Evolutionary conservation across 177 flowering plant species (phyloP), one percentile per base, ranked within the genome.

Genomic region (Vitis hybrid): DNA sequence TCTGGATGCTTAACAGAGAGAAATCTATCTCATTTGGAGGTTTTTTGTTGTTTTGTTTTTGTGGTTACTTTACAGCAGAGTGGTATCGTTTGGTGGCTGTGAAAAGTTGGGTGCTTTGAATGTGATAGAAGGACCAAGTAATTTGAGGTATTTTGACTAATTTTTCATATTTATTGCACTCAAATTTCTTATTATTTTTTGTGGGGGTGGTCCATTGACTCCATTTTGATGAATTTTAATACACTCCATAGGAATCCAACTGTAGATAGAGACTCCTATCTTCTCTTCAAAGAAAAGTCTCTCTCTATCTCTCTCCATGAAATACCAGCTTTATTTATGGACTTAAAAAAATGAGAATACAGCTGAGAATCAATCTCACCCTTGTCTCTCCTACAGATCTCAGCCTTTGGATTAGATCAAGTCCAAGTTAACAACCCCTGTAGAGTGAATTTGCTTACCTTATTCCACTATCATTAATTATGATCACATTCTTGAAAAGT

Each of bases 281-380:
- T 78, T 92, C 88, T 86, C 96, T 91, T 92, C 83, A 76, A 92
- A 90, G 95, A 59, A 48, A 89, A 86, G 91, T 77, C 84, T 76
- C 72, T 73, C 49, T 66, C 77, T 66, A 66, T 64, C 56, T 63
- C 52, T 46, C 61, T 5, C 16, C 50, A 27, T 16, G 24, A 3
- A 27, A 61, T 56, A 51, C 60, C 63, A 70, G 6, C 63, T 55
- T 60, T 46, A 62, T 73, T 24, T 52, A 24, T 27, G 64, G 27
- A 56, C 62, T 2, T 73, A 56, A 27, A 65, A 65, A 56, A 35
- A 24, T 69, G 74, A 63, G 16, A 69, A 62, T 19, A 40, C 67
- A 72, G 56, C 65, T 24, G 57, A 60, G 67, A 30, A 24, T 65
- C 60, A 46, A 52, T 32, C 52, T 70, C 72, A 65, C 50, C 66